Conservation (phyloP, 345 rosid genomes). For the Trapa incisa region DNA sequence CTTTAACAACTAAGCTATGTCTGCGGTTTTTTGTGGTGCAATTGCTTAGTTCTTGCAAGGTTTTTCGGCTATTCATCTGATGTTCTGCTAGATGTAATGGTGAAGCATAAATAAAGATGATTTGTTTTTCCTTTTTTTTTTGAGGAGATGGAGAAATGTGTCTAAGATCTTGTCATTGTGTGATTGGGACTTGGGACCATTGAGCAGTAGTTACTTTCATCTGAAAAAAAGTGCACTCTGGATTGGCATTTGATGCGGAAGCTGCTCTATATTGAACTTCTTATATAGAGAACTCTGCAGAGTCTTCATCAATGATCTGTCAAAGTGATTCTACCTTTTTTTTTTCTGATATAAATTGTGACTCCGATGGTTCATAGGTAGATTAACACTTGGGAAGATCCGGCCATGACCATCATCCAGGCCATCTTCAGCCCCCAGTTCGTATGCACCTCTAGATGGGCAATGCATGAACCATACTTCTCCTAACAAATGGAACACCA, state of each 20-base stretch:
- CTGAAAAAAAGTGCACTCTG: slow-evolving; percentile 10
- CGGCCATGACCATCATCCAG: slow-evolving; percentile 37
- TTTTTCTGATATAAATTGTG: slow-evolving; percentile 26
- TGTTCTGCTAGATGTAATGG: too few relatives aligned
- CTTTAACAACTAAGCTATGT: too few relatives aligned
- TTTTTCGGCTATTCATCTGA: too few relatives aligned
- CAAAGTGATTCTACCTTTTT: slow-evolving; percentile 36
- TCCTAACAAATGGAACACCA: slow-evolving; percentile 9
- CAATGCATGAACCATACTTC: slow-evolving; percentile 49
- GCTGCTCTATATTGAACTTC: slow-evolving; percentile 6
- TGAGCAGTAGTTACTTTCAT: not conserved
- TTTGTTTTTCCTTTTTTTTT: too few relatives aligned
- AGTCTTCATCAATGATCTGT: slow-evolving; percentile 19
- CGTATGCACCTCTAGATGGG: slow-evolving; percentile 42
- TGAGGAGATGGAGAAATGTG: too few relatives aligned
- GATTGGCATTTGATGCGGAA: slow-evolving; percentile 18
- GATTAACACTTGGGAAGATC: slow-evolving; percentile 44
- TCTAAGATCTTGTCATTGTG: too few relatives aligned
- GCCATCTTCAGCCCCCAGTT: slow-evolving; percentile 60
- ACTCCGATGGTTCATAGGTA: slow-evolving; percentile 14
- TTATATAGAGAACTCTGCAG: slow-evolving; percentile 9
- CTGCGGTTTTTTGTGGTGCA: too few relatives aligned
- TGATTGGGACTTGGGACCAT: not conserved
- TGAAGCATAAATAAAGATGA: too few relatives aligned
- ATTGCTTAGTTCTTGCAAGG: too few relatives aligned